Conservation (phyloP, 495 filamentous ascomycete genomes). For the Aspergillus ellipticus region DNA sequence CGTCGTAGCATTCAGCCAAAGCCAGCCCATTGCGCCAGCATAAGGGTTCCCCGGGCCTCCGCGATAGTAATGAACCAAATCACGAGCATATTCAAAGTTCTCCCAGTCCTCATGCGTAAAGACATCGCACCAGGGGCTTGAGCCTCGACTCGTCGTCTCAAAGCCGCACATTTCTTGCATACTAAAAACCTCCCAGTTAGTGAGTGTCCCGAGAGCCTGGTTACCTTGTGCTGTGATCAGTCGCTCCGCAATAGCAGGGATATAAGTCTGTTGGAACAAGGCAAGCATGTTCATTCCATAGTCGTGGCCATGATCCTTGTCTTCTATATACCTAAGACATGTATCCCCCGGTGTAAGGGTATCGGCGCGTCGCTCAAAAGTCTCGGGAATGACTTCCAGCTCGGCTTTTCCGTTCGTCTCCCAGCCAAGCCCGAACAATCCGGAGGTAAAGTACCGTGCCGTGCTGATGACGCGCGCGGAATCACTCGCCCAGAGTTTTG, state of each 20-base stretch:
- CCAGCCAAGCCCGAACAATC: slow-evolving; percentile 55
- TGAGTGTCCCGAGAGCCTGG: slow-evolving; percentile 30
- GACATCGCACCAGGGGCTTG: slow-evolving; percentile 54
- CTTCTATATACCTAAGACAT: slow-evolving; percentile 48
- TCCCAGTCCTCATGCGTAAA: slow-evolving; percentile 56
- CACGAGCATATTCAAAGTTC: slow-evolving; percentile 58
- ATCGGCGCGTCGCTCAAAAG: slow-evolving; percentile 44
- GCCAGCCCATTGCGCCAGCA: slow-evolving; percentile 55
- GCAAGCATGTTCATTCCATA: slow-evolving; percentile 44
- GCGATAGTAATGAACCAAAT: slow-evolving; percentile 58
- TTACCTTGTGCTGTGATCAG: slow-evolving; percentile 40
- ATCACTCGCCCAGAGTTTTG: slow-evolving; percentile 53
- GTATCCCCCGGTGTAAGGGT: slow-evolving; percentile 59
- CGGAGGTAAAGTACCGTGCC: slow-evolving; percentile 52
- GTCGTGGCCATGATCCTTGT: slow-evolving; percentile 46
- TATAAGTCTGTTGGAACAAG: slow-evolving; percentile 47
- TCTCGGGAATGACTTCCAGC: slow-evolving; percentile 53
- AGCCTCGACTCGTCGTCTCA: slow-evolving; percentile 51
- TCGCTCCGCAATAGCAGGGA: slow-evolving; percentile 42
- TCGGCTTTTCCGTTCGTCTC: slow-evolving; percentile 27
- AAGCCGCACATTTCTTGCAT: slow-evolving; percentile 65
- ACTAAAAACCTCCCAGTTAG: slow-evolving; percentile 48
- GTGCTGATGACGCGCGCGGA: slow-evolving; percentile 56
- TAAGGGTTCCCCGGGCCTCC: slow-evolving; percentile 57
- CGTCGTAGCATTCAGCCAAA: slow-evolving; percentile 60